Base-by-base conservation (phyloP, 306 rosid species). In the Fagus crenata region DNA sequence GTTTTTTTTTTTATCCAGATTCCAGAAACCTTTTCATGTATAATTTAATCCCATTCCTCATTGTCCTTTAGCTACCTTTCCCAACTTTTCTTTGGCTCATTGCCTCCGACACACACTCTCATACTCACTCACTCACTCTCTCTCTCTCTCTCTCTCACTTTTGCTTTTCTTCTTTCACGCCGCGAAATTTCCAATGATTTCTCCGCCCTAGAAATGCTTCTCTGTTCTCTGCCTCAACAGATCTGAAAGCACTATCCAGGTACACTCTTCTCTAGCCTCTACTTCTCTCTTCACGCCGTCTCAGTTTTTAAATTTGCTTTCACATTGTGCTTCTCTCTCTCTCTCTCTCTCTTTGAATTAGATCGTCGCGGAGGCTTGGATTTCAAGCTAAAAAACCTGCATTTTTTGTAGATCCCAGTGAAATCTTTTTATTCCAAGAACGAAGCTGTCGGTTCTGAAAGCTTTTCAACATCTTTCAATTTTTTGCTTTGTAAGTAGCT, bases 121-220 rank as follows among this genome's bases (percentile, higher is more conserved):
- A 41, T 7, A 6, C 51, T 43, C 55, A 28, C 54, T 77, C 82
- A 31, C 77, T 42, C 82, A 73, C 88, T 70, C 75, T 8, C 85
- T 75, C 72, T 78, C 75, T n/a, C n/a, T 32, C 53, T 31, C 73
- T 22, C 85, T 65, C 83, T 49, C 32, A 17, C 79, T 77, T 76
- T 56, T 71, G 71, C 87, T 43, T 77, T 84, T 90, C 78, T 80
- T 58, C 68, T 75, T 78, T 75, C 82, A 64, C 80, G 31, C 85
- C 64, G 79, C 77, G 65, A 77, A 86, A 67, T 41, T 69, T 74
- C 78, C 85, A 42, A 53, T 58, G 64, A 76, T 69, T 81, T 39
- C 60, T 67, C 77, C 67, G 74, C 85, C 91, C 91, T 80, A 89
- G 78, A 59, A 58, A 40, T 81, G 80, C 81, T 77, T 49, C 78